These are phyloP conservation scores for Lantana camara DNA, from an alignment of 257 asterid species.

Conservation along the genomic window DNA sequence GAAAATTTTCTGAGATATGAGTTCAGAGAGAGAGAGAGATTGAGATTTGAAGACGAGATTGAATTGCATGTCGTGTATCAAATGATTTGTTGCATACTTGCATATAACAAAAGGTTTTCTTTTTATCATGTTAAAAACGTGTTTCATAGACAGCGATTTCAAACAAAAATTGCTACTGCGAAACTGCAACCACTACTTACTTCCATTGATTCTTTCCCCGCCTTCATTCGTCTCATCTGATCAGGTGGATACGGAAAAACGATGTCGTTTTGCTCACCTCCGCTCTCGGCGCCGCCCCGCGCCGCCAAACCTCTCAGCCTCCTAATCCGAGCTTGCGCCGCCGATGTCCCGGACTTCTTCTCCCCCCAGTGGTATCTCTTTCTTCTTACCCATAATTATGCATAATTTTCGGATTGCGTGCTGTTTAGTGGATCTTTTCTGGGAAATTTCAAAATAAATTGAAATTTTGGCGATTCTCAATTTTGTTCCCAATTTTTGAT, in stretches of 20 bases:
- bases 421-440: background rate
- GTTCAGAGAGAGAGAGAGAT: background rate
- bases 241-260: slow-evolving; percentile 19
- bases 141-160: no score
- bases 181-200: slow-evolving; percentile 21
- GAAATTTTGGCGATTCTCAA: no score
- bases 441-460: no score
- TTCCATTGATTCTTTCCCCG: slow-evolving; percentile 37
- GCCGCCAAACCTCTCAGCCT: slow-evolving; percentile 36
- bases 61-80: background rate
- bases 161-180: no score
- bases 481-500: no score
- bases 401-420: background rate
- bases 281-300: slow-evolving; percentile 33
- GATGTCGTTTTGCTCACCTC: slow-evolving; percentile 61
- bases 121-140: no score
- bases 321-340: slow-evolving; percentile 63
- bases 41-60: background rate
- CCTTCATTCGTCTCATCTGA: slow-evolving; percentile 32
- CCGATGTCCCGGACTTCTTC: slow-evolving; percentile 84
- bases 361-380: slow-evolving; percentile 70
- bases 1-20: background rate
- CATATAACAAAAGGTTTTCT: no score
- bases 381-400: background rate
- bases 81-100: no score